phyloP scores from a whole-genome alignment of 108 stramenopile species.

The Nitzschia sp. region DNA sequence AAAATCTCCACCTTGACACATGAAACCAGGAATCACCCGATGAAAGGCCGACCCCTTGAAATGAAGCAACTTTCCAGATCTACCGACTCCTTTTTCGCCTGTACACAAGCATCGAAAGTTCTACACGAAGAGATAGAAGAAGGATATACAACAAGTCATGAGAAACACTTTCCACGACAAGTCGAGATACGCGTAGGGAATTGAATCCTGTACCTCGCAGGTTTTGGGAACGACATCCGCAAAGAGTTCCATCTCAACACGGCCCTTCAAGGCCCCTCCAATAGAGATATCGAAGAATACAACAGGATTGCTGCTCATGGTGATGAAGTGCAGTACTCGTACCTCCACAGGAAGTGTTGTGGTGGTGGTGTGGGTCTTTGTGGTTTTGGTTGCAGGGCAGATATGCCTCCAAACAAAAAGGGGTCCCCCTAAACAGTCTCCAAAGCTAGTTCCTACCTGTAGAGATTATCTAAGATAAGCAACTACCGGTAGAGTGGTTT shows the following conservation, averaged over 20 bases:
- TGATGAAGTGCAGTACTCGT: background rate
- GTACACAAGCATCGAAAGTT: constrained; percentile 81
- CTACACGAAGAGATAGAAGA: background rate
- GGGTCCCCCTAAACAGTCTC: too few relatives aligned
- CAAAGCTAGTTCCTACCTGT: too few relatives aligned
- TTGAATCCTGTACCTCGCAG: constrained; percentile 73
- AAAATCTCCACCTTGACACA: constrained; percentile 95
- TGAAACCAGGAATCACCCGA: constrained; percentile 77
- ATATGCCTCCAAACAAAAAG: too few relatives aligned
- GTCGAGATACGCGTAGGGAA: too few relatives aligned
- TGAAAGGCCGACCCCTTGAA: constrained; percentile 96
- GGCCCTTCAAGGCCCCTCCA: constrained; percentile 73
- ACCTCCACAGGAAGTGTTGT: background rate
- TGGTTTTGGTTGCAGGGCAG: background rate
- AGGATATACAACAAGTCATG: too few relatives aligned
- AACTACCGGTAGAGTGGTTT: too few relatives aligned
- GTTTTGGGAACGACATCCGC: constrained; percentile 85
- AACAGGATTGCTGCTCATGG: constrained; percentile 70
- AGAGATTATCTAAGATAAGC: too few relatives aligned
- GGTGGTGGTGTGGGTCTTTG: background rate
- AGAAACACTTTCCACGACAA: too few relatives aligned
- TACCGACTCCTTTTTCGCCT: constrained; percentile 33
- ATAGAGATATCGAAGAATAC: constrained; percentile 97
- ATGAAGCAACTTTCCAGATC: constrained; percentile 67
- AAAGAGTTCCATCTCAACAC: constrained; percentile 59